Conservation (phyloP, 139 green algal species). For the Chlamydomonas urium region DNA sequence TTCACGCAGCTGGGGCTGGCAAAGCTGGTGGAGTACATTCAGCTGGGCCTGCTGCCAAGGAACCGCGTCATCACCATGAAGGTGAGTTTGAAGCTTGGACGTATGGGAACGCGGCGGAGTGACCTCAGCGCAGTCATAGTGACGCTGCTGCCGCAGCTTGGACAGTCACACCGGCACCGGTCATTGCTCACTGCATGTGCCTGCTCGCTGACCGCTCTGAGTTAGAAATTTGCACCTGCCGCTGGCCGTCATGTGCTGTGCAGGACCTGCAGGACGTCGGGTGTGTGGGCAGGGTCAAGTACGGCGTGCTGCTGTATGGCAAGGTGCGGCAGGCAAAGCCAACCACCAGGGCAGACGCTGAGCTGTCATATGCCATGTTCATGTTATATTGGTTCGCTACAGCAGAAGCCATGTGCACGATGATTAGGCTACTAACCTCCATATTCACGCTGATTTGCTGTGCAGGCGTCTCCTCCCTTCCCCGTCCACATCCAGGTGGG, state of each 20-base stretch:
- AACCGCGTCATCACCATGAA: conserved; percentile 86
- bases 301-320: conserved; percentile 88
- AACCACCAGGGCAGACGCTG: no score
- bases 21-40: conserved; percentile 55
- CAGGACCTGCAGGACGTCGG: conserved; percentile 67
- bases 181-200: no score
- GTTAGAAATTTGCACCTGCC: no score
- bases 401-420: no score
- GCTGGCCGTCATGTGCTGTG: no score
- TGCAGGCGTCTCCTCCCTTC: conserved; percentile 1
- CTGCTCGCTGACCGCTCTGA: no score
- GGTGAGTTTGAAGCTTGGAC: conserved; percentile 20
- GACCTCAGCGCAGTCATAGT: not conserved
- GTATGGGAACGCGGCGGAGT: not conserved
- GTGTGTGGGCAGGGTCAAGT: conserved; percentile 58
- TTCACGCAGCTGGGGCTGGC: conserved; percentile 67
- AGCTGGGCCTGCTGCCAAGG: conserved; percentile 63
- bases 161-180: not conserved
- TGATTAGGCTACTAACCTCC: no score
- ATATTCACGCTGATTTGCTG: not conserved
- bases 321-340: conserved; percentile 31
- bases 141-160: not conserved
- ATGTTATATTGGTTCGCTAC: no score
- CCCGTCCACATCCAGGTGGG: conserved; percentile 67
- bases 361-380: no score